A percentile compares a stretch with the other conserved stretches of the same genome.
Conservation (phyloP, 257 asterid species). For the Fraxinus pennsylvanica region DNA sequence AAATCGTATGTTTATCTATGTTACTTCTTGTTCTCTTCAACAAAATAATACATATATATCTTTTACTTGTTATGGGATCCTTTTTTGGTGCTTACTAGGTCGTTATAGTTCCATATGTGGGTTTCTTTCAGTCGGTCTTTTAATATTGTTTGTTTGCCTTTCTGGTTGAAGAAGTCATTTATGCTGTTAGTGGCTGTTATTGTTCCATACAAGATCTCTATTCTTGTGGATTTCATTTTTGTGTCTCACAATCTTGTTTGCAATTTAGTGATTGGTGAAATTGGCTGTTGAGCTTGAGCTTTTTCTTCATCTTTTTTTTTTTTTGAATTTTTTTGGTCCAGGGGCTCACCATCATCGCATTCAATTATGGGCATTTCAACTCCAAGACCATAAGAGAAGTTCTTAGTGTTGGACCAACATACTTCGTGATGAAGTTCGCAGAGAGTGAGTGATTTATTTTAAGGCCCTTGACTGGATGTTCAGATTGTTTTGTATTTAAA, state of each 20-base stretch:
- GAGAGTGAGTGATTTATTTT: constrained; percentile 53
- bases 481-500: constrained; percentile 21
- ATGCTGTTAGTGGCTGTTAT: background rate
- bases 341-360: constrained; percentile 83
- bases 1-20: background rate
- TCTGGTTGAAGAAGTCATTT: background rate
- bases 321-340: constrained; percentile 30
- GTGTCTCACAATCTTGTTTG: background rate
- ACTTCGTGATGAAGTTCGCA: constrained; percentile 82
- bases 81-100: background rate
- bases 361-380: constrained; percentile 54
- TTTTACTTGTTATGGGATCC: background rate
- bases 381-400: constrained; percentile 66
- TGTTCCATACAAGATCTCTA: background rate
- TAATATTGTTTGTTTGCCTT: background rate
- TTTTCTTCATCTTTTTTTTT: background rate
- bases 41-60: background rate
- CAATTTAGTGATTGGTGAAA: constrained; percentile 15
- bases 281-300: constrained; percentile 18
- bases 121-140: background rate
- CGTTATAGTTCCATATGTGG: background rate
- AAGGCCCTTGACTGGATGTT: background rate
- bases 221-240: background rate
- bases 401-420: constrained; percentile 96
- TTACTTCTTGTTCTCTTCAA: background rate